Base-by-base conservation (phyloP, 129 eudicot species). In the Centrapalus pauciflorus region DNA sequence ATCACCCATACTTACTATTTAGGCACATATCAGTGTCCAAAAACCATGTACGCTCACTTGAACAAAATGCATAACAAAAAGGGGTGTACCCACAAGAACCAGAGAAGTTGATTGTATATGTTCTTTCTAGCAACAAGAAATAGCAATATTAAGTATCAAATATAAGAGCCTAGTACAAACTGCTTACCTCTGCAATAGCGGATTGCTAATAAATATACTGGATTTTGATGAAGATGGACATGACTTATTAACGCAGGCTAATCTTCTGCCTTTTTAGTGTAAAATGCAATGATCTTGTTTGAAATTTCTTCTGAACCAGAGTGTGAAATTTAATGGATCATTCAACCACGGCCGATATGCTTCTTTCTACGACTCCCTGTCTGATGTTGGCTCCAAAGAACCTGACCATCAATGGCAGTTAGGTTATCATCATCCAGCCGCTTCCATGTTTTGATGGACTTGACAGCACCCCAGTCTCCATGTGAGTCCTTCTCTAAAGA, bases 381-480 rank as follows among this genome's bases (percentile, higher is more conserved):
- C 8, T 87, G 72, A 20, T 30, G 61, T 67, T 68, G 72, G 67
- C 79, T 85, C 95, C 95, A 92, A 19, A 92, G 85, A 55, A 85
- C 86, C 70, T 81, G 81, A 48, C 54, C 66, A 77, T 92, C 98
- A 58, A 88, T 85, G n/a, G 74, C 50, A 23, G 87, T 83, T 37
- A 88, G 78, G 70, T 75, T 41, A n/a, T 35, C 61, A 88, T 92
- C 95, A 70, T 92, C 95, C 7, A 92, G 82, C 7, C 88, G 83
- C 55, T 92, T 92, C 88, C 94, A 83, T 3, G 98, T 92, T 52
- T 68, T 88, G 51, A 92, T 88, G 4, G 83, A 79, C 78, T 92
- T 80, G 40, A 92, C 98, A 0, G 68, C 48, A 41, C 97, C 97
- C 97, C 97, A 90, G 37, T 55, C 66, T 23, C 90, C 84, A 10